These are phyloP conservation scores for Salix brachista DNA, from an alignment of 345 rosid genomes.

Conservation along the genomic window DNA sequence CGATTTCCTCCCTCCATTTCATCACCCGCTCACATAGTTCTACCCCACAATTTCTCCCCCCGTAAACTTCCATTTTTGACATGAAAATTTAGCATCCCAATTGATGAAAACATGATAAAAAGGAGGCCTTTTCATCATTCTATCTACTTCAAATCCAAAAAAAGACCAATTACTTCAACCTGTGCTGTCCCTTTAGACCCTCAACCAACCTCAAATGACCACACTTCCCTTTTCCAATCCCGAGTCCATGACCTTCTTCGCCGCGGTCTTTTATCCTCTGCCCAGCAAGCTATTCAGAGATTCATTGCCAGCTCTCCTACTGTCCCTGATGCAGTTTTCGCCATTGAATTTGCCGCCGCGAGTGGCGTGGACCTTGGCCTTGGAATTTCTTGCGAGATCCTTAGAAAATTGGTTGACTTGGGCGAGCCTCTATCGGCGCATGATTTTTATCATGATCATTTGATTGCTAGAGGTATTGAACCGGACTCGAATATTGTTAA, in stretches of 20 bases:
- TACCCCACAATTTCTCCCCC: neutral
- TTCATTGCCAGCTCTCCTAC: slow-evolving; percentile 1
- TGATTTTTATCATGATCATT: slow-evolving; percentile 29
- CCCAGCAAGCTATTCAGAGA: slow-evolving; percentile 40
- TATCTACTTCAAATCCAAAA: too few relatives aligned
- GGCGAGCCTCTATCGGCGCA: slow-evolving; percentile 22
- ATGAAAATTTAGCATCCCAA: neutral
- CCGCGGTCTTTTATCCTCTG: slow-evolving; percentile 40
- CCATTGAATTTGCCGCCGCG: too few relatives aligned
- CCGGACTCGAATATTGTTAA: slow-evolving; percentile 40
- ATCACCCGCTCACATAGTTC: neutral
- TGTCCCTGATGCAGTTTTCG: too few relatives aligned
- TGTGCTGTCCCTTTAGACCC: too few relatives aligned
- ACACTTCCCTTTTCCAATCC: slow-evolving; percentile 38
- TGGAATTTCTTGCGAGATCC: too few relatives aligned
- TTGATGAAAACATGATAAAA: neutral
- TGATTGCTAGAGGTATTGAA: slow-evolving; percentile 39
- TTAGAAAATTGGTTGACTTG: too few relatives aligned
- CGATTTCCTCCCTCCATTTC: neutral
- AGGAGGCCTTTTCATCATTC: too few relatives aligned
- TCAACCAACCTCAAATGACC: slow-evolving; percentile 17
- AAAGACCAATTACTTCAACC: too few relatives aligned
- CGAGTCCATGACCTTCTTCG: slow-evolving; percentile 38
- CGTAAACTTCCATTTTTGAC: neutral
- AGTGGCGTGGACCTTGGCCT: too few relatives aligned